Base-by-base conservation (phyloP, 768 basidiomycete species). In the Trametes cubensis region DNA sequence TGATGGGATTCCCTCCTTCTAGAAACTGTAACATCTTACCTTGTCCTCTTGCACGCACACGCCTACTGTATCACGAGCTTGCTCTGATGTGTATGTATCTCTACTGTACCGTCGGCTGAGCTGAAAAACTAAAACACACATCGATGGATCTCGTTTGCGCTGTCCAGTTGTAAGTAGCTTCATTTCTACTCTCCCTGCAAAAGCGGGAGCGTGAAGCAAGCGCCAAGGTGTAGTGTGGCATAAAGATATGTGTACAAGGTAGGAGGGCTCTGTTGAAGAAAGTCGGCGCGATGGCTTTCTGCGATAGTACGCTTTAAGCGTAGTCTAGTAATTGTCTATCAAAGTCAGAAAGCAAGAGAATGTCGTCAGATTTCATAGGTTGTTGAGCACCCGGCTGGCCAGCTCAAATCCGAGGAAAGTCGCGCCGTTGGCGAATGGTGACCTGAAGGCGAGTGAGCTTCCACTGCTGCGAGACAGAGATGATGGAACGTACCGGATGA, bases 361-460 rank as follows among this genome's bases (percentile, higher is more conserved):
- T 17, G 39, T n/a, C 46, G 14, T n/a, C 20, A 20, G 21, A 20
- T 41, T 26, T 45, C 72, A 71, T 69, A 63, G 39, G 40, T 38
- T 40, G 41, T 85, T 85, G 62, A 92, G 76, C 45, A 85, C 64
- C 48, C 94, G 83, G 76, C 86, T 94, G 46, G 92, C 93, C 77
- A 98, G 81, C 80, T 98, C 96, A 70, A 95, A 98, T 0, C 93
- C 95, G 59, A 96, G 84, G 82, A 98, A 98, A 0, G 96, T 98
- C 1, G 94, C 94, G 20, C 95, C 96, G 68, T 98, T 98, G 13
- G 95, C 95, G 69, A 97, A 96, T 0, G 95, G 95, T 2, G 93
- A 95, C 69, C 93, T 95, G 55, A 18, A 46, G 60, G 14, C 23
- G 17, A 30, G 45, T 38, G 21, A 46, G 21, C 20, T 7, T 34